Conservation (phyloP, 352 stramenopile species). For the Phytophthora brassicae region DNA sequence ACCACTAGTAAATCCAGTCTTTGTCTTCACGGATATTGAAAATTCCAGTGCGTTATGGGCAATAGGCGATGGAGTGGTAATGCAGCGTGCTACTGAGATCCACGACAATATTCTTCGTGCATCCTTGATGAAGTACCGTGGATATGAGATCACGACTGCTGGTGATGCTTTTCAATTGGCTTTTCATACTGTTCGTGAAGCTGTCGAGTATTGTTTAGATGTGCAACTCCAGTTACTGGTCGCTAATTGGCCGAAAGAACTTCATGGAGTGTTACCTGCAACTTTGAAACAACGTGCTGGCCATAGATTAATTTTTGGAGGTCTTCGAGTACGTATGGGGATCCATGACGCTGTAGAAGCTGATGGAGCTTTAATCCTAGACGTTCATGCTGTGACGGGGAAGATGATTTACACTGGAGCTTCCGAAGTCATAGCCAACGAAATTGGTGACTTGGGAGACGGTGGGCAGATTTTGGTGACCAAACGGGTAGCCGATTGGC, state of each 20-base stretch:
- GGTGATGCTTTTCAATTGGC: constrained; percentile 65
- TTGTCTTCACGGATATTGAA: constrained; percentile 72
- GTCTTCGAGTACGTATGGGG: constrained; percentile 59
- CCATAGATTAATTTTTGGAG: constrained; percentile 48
- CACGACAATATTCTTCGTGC: constrained; percentile 62
- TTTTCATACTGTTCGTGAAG: constrained; percentile 60
- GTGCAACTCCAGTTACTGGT: constrained; percentile 58
- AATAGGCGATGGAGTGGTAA: constrained; percentile 42
- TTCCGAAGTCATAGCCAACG: constrained; percentile 55
- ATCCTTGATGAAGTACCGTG: constrained; percentile 52
- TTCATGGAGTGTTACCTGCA: constrained; percentile 45
- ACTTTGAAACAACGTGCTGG: constrained; percentile 42
- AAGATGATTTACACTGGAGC: constrained; percentile 65
- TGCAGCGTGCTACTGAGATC: constrained; percentile 52
- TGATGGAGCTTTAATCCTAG: constrained; percentile 44
- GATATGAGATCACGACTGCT: constrained; percentile 65
- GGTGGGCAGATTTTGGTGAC: constrained; percentile 62
- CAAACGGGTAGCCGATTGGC: constrained; percentile 51
- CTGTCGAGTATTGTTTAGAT: constrained; percentile 63
- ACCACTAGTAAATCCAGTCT: constrained; percentile 53
- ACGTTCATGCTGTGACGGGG: constrained; percentile 53
- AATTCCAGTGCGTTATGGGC: constrained; percentile 62
- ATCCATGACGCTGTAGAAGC: constrained; percentile 54
- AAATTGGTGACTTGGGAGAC: constrained; percentile 56
- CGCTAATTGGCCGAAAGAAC: constrained; percentile 54